Evolutionary conservation across 306 rosid genomes (phyloP).

Genomic region (Ormosia emarginata): DNA sequence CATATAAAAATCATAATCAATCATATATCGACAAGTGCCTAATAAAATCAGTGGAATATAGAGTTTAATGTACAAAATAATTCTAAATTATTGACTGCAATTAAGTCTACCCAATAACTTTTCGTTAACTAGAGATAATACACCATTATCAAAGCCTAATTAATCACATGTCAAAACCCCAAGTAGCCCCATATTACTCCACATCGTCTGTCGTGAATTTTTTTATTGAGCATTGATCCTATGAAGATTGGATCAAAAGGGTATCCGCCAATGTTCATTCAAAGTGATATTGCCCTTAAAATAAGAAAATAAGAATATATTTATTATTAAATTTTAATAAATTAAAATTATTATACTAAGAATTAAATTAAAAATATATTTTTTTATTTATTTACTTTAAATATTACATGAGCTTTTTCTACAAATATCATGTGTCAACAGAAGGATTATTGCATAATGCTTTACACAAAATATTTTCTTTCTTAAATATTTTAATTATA

Average conservation of each 20-base stretch:
- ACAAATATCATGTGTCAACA: too few relatives aligned
- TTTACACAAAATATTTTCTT: neutral
- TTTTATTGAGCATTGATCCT: conserved; percentile 35
- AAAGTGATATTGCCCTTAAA: too few relatives aligned
- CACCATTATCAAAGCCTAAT: conserved; percentile 40
- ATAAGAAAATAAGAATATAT: too few relatives aligned
- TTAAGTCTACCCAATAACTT: neutral
- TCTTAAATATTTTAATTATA: neutral
- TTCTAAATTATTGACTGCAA: conserved; percentile 1
- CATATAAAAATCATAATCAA: neutral
- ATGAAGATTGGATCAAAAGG: neutral
- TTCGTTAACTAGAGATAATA: conserved; percentile 1
- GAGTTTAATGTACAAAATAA: neutral
- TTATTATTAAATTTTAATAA: too few relatives aligned
- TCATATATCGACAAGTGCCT: neutral
- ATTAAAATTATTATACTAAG: too few relatives aligned
- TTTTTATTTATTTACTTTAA: too few relatives aligned
- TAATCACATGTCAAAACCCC: conserved; percentile 36
- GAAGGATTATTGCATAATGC: neutral
- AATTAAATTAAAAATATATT: too few relatives aligned
- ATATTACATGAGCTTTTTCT: too few relatives aligned
- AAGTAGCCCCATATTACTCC: conserved; percentile 6
- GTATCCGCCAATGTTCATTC: neutral
- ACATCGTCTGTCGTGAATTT: conserved; percentile 34
- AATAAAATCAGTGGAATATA: neutral